Base-by-base conservation (phyloP, 2,329 filamentous ascomycete genomes). In the Alternaria sp. region DNA sequence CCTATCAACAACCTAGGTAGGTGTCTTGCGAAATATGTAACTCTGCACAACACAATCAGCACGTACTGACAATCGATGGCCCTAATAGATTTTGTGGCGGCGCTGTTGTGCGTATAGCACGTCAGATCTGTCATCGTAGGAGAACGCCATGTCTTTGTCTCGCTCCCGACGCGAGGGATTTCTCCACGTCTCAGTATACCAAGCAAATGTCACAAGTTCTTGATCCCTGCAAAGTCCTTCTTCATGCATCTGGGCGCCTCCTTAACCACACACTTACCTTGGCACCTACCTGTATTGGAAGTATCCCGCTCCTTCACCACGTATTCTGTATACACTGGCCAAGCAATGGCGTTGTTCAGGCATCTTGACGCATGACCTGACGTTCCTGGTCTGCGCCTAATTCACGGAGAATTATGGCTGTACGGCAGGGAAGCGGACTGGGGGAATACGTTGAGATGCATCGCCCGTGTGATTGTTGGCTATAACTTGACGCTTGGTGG, bases 291-390 rank as follows among this genome's bases (percentile, higher is more conserved):
- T 49, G 34, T 58, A 53, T 29, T 21, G 44, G 51, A 54, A 28
- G 42, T 23, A 29, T 26, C 33, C 48, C 33, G 48, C 53, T 56
- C 54, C 58, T 59, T 58, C 54, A 53, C 58, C 33, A 55, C 45
- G 48, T 52, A 33, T 39, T 33, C 24, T 41, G n/a, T 42, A 41
- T 60, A 60, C 55, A 49, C 58, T 57, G 54, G 52, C 54, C 62
- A 59, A 60, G 51, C 8, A 36, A 55, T 51, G 58, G 58, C 53
- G 54, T 46, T 61, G 48, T 51, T 44, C 49, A 59, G 59, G 46
- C 33, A 54, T 57, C 54, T 60, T 53, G 52, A 46, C 60, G 71
- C 71, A 51, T 69, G 68, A 71, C 71, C 72, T 73, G 71, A 69
- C 44, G 42, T 14, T 46, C 68, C 70, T 72, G 68, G 69, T 69